Conservation (phyloP, 768 basidiomycete genomes). For the Porpolomopsis calyptriformis region DNA sequence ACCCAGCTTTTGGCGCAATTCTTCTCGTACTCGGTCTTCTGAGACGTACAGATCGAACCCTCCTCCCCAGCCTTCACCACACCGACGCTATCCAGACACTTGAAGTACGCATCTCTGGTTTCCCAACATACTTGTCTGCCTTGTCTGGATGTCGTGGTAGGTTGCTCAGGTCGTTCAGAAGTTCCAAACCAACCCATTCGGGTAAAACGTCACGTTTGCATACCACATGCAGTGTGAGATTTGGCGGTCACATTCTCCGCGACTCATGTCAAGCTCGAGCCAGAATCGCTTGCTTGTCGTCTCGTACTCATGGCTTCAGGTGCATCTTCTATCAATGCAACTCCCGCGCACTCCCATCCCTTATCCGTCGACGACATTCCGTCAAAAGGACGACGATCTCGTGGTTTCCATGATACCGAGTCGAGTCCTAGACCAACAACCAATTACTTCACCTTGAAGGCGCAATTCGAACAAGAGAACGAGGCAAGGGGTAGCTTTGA, state of each 20-base stretch:
- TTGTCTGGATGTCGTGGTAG: constrained; percentile 25
- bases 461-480: constrained; percentile 42
- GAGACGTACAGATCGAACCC: constrained; percentile 48
- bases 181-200: constrained; percentile 1
- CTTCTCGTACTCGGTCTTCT: constrained; percentile 52
- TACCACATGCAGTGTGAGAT: background rate
- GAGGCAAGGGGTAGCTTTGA: constrained; percentile 26
- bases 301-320: background rate
- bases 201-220: background rate
- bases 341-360: constrained; percentile 63
- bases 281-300: constrained; percentile 3
- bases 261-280: constrained; percentile 1
- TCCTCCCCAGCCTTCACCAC: constrained; percentile 66
- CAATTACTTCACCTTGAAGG: constrained; percentile 55
- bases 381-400: constrained; percentile 38
- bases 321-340: constrained; percentile 34
- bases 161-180: background rate
- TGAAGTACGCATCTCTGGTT: constrained; percentile 70
- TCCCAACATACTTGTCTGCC: constrained; percentile 84
- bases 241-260: background rate
- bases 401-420: constrained; percentile 27
- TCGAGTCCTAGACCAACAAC: constrained; percentile 22
- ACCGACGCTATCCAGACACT: constrained; percentile 61
- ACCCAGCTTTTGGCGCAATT: constrained; percentile 90
- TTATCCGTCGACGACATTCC: constrained; percentile 48